Evolutionary conservation across 768 basidiomycete species (phyloP).

Genomic region (Lactarius quietus): DNA sequence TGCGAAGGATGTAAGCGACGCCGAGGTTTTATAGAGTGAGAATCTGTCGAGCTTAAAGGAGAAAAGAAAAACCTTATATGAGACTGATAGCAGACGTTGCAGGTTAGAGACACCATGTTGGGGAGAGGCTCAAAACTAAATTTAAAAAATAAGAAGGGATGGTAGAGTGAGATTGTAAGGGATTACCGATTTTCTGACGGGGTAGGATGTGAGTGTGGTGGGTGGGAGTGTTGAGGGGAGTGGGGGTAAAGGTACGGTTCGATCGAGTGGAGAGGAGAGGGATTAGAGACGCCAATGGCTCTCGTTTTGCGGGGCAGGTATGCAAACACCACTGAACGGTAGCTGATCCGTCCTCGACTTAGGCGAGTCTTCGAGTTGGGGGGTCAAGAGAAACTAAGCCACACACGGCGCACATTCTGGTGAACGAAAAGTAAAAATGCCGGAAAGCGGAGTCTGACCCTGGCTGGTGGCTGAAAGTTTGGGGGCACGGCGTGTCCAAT

Average conservation of each 20-base stretch:
- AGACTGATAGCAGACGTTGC: background rate
- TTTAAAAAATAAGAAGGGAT: background rate
- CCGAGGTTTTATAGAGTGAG: background rate
- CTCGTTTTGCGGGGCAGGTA: background rate
- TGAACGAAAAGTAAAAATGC: background rate
- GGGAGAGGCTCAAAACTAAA: background rate
- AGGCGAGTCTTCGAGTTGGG: background rate
- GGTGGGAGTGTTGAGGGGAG: background rate
- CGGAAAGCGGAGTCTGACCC: conserved; percentile 9
- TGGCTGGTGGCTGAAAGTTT: conserved; percentile 4
- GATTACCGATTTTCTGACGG: background rate
- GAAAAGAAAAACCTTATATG: background rate
- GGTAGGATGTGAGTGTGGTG: background rate
- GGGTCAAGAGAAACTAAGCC: background rate
- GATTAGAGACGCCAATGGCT: background rate
- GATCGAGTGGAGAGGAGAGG: background rate
- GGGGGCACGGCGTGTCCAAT: conserved; percentile 4
- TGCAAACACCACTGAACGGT: background rate
- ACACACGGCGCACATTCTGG: background rate
- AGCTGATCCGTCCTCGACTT: background rate
- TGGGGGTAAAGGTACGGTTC: background rate
- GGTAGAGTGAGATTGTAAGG: background rate
- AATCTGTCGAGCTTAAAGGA: background rate
- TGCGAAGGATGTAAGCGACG: background rate
- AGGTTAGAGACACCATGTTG: background rate